Evolutionary conservation across 805 yeast species (phyloP), one percentile per base, ranked within the genome.

Genomic region (Candida coleopterorum): DNA sequence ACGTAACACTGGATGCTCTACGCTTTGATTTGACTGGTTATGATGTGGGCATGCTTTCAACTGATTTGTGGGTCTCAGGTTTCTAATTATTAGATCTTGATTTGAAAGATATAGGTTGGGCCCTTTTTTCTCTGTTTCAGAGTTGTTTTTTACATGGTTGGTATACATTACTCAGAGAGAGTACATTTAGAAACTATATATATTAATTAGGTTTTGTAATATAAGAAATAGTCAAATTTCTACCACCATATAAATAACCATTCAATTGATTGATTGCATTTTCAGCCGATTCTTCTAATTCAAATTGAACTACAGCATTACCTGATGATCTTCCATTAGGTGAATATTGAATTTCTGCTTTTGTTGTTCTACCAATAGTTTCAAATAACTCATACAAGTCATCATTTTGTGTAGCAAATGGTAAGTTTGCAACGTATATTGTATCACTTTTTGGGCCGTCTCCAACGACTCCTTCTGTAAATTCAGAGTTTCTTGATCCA

Each of bases 331-430:
- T 73, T 25, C 90, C 90, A 25, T 62, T 60, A 4, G 68, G 55
- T 45, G 72, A 73, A 49, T 58, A 74, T 56, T 79, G 85, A 42
- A 90, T 70, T 56, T 86, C 95, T 15, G 96, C 96, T 29, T 72
- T 72, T 27, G 60, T 66, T 12, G 90, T 86, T 33, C 74, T 64
- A 16, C 96, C 95, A 37, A 88, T 76, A 25, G 90, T 81, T 55
- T 82, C 90, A 56, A 89, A 89, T 41, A 90, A 71, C 47, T 89
- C 96, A 45, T 70, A 76, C 46, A 90, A 72, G 60, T 90, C 97
- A 40, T 81, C 79, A 46, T 81, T 79, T 22, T 87, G 77, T n/a
- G 97, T 89, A 35, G 88, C 81, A 71, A 77, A 86, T 21, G 97
- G 97, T 53, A 90, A 68, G 64, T 90, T 90, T 30, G 71, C 72